Conservation (phyloP, 176 grass and related monocot species). For the Musa acuminata region DNA sequence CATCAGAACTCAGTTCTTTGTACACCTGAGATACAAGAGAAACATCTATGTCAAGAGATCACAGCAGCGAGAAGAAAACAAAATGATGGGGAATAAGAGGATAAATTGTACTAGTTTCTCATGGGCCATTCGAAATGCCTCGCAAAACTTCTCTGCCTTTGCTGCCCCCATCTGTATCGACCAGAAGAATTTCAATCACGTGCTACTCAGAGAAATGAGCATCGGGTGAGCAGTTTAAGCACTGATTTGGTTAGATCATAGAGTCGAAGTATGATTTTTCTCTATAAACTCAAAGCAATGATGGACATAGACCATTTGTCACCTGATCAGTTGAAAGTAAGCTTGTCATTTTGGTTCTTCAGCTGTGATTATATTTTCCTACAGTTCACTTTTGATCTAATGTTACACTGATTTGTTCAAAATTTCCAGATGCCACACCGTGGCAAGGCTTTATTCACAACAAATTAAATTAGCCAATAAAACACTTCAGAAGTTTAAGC, state of each 20-base stretch:
- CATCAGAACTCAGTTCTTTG: constrained; percentile 60
- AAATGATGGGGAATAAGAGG: neutral
- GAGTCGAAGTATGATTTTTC: neutral
- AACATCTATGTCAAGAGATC: neutral
- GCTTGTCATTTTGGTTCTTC: too few species aligned
- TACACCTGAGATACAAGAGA: constrained; percentile 46
- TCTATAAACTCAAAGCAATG: too few species aligned
- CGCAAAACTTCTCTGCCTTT: constrained; percentile 60
- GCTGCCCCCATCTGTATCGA: constrained; percentile 49
- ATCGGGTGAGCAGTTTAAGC: too few species aligned
- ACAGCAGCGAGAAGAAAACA: neutral
- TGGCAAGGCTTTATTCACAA: neutral
- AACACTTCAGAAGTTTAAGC: neutral
- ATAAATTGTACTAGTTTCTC: constrained; percentile 54
- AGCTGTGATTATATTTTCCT: too few species aligned
- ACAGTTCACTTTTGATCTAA: too few species aligned
- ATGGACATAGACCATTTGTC: too few species aligned
- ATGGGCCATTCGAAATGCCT: constrained; percentile 60
- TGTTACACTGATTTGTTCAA: too few species aligned
- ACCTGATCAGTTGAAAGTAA: too few species aligned
- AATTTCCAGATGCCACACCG: too few species aligned
- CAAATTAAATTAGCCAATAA: neutral
- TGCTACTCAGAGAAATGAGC: neutral
- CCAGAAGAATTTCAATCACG: neutral
- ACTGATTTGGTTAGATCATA: neutral